Evolutionary conservation across 2,329 filamentous ascomycete genomes (phyloP), one percentile per base, ranked within the genome.

Genomic region (Cercospora janseana): DNA sequence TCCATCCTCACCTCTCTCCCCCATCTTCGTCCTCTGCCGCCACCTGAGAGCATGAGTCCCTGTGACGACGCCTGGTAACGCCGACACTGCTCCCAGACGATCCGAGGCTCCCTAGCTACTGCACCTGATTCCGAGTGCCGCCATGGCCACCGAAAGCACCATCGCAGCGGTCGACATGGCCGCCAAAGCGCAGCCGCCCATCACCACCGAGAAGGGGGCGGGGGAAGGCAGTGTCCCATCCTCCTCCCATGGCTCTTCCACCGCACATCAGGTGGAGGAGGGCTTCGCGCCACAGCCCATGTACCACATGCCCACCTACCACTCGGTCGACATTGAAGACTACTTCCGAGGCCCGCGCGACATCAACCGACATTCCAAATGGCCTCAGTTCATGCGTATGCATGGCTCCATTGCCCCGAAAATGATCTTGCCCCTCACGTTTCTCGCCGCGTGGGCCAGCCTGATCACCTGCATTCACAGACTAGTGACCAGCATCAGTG

Each of bases 391-490:
- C 65, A 70, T 91, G 66, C 84, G 85, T 51, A 77, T 91, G 71
- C 86, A 88, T 66, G 87, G 87, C 60, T 87, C 82, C 55, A 82
- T 91, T 54, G 67, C 86, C 50, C 87, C 87, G 9, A 83, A 86
- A 63, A 81, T 91, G 78, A 80, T 90, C 29, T 64, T 90, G 5
- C 87, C 87, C 0, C 66, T 91, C 15, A 6, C 78, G 8, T 75
- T 85, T 51, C 74, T 89, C 24, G 79, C 75, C 10, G 62, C 61
- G 10, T 90, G 87, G 86, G 75, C 85, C 1, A 84, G 83, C 1
- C 66, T 77, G 27, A 81, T 90, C 54, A 86, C 83, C 9, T 68
- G 71, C 52, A 72, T 87, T 60, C 74, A 72, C 9, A 60, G 73
- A 49, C 71, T 71, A 41, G 69, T 77, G 9, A 66, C 76, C 54